Evolutionary conservation across 768 basidiomycete genomes (phyloP).

Genomic region (Termitomyces sp.): DNA sequence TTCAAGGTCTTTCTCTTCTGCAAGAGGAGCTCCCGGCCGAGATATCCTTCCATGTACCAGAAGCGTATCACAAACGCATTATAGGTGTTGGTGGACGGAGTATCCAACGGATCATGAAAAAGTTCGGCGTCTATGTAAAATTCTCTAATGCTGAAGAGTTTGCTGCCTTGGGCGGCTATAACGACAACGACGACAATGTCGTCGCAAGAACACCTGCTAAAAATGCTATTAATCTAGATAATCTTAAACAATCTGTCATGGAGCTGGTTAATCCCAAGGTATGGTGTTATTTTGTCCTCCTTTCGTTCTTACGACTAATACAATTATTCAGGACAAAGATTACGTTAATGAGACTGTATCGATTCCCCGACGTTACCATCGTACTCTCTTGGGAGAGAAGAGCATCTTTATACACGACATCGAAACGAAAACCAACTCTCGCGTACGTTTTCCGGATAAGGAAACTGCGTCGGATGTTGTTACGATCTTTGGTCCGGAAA

Average conservation of each 20-base stretch:
- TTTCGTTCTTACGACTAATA: background rate
- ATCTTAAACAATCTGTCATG: slow-evolving; percentile 95
- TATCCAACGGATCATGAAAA: slow-evolving; percentile 99
- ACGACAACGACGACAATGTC: slow-evolving; percentile 98
- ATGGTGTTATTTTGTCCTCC: slow-evolving; percentile 12
- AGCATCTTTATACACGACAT: slow-evolving; percentile 97
- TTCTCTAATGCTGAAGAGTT: slow-evolving; percentile 98
- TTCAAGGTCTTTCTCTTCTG: slow-evolving; percentile 83
- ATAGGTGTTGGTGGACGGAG: slow-evolving; percentile 97
- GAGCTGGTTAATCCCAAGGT: slow-evolving; percentile 97
- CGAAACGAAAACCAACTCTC: slow-evolving; percentile 92
- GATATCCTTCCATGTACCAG: slow-evolving; percentile 97
- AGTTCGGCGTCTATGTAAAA: slow-evolving; percentile 99
- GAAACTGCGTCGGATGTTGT: slow-evolving; percentile 93
- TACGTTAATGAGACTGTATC: slow-evolving; percentile 91
- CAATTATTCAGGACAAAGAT: slow-evolving; percentile 77
- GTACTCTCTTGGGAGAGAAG: slow-evolving; percentile 93
- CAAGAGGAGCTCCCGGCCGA: slow-evolving; percentile 99
- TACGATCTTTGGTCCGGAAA: slow-evolving; percentile 95
- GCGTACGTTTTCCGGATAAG: slow-evolving; percentile 89
- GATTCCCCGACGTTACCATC: slow-evolving; percentile 93
- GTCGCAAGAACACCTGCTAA: slow-evolving; percentile 97
- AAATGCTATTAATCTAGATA: slow-evolving; percentile 92
- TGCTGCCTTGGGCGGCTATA: slow-evolving; percentile 88
- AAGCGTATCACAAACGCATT: slow-evolving; percentile 97